Percentiles rank a stretch among this genome's conserved stretches.
Evolutionary conservation across 2,329 filamentous ascomycete genomes (phyloP).

Genomic region (Verruconis gallopava): DNA sequence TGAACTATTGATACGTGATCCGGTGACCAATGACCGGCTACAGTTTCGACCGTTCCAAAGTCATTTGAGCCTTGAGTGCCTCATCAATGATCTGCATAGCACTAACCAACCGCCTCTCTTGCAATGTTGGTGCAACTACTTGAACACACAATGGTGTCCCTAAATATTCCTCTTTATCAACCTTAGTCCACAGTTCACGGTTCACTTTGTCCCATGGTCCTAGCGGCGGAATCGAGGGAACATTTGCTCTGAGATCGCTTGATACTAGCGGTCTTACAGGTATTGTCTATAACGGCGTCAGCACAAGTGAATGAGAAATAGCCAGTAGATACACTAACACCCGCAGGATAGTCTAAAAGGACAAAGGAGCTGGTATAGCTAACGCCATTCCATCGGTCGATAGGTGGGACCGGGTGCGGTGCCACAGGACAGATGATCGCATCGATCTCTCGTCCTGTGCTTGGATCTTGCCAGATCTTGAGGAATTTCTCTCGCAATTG

Average conservation of each 20-base stretch:
- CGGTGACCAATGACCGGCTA: background rate
- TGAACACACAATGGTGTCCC: constrained; percentile 43
- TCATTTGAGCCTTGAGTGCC: constrained; percentile 20
- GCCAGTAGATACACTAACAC: constrained; percentile 23
- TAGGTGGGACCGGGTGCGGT: constrained; percentile 48
- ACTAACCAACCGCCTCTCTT: constrained; percentile 40
- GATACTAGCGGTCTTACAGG: constrained; percentile 40
- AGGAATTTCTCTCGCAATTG: constrained; percentile 43
- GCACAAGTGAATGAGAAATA: no score
- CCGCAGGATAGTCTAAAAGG: constrained; percentile 49
- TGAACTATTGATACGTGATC: no score
- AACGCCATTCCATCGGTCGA: constrained; percentile 50
- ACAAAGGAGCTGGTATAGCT: constrained; percentile 51
- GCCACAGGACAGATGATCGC: constrained; percentile 51
- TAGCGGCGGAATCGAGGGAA: constrained; percentile 26
- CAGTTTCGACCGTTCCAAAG: background rate
- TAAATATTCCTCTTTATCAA: constrained; percentile 41
- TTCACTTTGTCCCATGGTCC: constrained; percentile 50
- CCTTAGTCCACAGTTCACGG: constrained; percentile 41
- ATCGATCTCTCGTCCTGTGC: constrained; percentile 35
- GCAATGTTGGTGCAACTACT: constrained; percentile 41
- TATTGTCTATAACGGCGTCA: no score
- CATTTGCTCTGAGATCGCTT: constrained; percentile 37
- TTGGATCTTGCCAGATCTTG: constrained; percentile 40
- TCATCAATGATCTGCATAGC: constrained; percentile 42